Base-by-base conservation (phyloP, 2,329 filamentous ascomycete genomes). In the Periglandula ipomoeae region DNA sequence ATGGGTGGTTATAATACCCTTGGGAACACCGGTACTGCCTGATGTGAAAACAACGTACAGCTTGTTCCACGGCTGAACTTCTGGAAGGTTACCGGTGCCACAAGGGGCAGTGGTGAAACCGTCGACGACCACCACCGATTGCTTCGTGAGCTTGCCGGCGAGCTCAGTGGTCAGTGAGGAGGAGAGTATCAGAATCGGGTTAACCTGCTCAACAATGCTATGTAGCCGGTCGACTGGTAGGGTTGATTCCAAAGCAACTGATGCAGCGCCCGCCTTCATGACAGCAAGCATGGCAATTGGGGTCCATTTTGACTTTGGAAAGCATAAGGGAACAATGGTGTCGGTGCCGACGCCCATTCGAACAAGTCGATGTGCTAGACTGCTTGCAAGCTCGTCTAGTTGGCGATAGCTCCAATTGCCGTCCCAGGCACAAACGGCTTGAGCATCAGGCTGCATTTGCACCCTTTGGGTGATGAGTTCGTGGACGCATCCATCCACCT, bases 281-380 rank as follows among this genome's bases (percentile, higher is more conserved):
- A 66, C 58, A 7, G 53, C 62, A 9, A 67, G 50, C 50, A 63
- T 59, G 1, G 60, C 58, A 3, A 65, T 57, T 10, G 56, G 41
- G 0, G 56, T 56, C 59, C 59, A 67, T 32, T 53, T 55, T 3
- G 64, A 66, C 51, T 66, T 68, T n/a, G 62, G 59, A 41, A 67
- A 65, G 39, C 56, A 62, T 17, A 66, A 51, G 1, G 62, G 61
- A 9, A 65, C 57, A 8, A 60, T 23, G 1, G 38, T 48, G 19
- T 54, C 60, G 1, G 52, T 50, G 11, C 50, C 44, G 13, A 65
- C 52, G 15, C 60, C 60, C 2, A 20, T 19, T 4, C 38, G 8
- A 3, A 44, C 42, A 10, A 57, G 51, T 11, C 45, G 50, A 3
- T 43, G 44, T n/a, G 53, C 53, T 2, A 57, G 41, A 11, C 24